These are phyloP conservation scores for Curvularia verruculosa DNA, from an alignment of 2,329 filamentous ascomycete genomes.

Conservation along the genomic window DNA sequence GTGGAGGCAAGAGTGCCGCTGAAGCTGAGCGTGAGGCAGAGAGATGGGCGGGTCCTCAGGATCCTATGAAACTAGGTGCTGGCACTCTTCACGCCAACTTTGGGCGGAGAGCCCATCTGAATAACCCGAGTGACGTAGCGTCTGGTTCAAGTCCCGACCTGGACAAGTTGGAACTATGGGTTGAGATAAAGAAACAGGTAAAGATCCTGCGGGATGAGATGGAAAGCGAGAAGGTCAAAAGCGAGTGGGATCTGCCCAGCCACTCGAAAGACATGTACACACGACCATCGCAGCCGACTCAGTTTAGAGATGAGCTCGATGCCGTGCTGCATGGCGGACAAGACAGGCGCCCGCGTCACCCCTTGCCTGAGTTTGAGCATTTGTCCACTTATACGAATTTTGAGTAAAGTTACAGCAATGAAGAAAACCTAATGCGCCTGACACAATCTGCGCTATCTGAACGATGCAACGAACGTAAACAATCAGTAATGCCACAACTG, in stretches of 20 bases:
- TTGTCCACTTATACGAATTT: conserved; percentile 4
- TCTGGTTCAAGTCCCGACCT: conserved; percentile 28
- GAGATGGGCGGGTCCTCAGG: conserved; percentile 37
- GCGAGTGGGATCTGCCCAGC: conserved; percentile 5
- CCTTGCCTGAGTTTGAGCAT: conserved; percentile 9
- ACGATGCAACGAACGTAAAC: neutral
- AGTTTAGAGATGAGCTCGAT: conserved; percentile 33
- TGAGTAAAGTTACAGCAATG: neutral
- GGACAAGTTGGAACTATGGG: conserved; percentile 50
- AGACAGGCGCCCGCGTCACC: conserved; percentile 5
- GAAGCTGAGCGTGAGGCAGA: conserved; percentile 17
- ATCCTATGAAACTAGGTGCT: conserved; percentile 26
- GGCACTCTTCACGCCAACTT: conserved; percentile 15
- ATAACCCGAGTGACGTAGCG: neutral
- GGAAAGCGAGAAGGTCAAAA: conserved; percentile 27
- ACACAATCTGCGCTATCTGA: neutral
- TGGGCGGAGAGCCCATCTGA: conserved; percentile 3
- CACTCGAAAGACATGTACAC: neutral
- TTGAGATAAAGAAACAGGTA: conserved; percentile 52
- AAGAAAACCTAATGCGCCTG: neutral
- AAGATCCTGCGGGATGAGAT: conserved; percentile 52
- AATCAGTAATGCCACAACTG: neutral
- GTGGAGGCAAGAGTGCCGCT: conserved; percentile 23
- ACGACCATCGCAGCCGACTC: neutral
- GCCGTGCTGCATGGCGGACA: conserved; percentile 26